Percentiles rank a stretch among this genome's conserved stretches.
phyloP scores from a whole-genome alignment of 1,284 basidiomycete genomes.

The Omphalotus olearius region DNA sequence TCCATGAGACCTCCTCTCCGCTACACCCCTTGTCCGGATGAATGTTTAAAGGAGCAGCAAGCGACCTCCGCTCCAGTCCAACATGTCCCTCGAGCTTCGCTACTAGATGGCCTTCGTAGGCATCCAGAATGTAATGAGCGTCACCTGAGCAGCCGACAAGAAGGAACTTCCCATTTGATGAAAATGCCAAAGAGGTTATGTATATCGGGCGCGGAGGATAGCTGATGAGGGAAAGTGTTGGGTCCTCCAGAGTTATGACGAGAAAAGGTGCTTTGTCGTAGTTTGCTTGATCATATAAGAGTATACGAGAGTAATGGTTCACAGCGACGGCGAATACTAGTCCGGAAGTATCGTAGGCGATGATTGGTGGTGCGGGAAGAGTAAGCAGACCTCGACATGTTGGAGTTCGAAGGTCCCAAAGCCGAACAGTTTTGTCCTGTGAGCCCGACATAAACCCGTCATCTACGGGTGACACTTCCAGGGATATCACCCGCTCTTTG shows the following conservation, averaged over 20 bases:
- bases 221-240: slow-evolving; percentile 64
- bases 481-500: slow-evolving; percentile 81
- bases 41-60: slow-evolving; percentile 51
- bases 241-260: slow-evolving; percentile 78
- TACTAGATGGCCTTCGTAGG: slow-evolving; percentile 79
- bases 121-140: slow-evolving; percentile 90
- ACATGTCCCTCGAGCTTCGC: slow-evolving; percentile 81
- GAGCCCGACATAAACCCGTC: slow-evolving; percentile 96
- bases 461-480: slow-evolving; percentile 90
- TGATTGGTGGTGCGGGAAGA: slow-evolving; percentile 72
- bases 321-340: slow-evolving; percentile 92
- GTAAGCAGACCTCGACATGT: slow-evolving; percentile 72
- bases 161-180: slow-evolving; percentile 84
- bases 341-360: slow-evolving; percentile 89
- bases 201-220: slow-evolving; percentile 85
- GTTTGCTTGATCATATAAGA: slow-evolving; percentile 86
- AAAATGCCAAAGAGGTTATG: slow-evolving; percentile 91
- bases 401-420: slow-evolving; percentile 91
- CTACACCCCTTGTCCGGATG: slow-evolving; percentile 75
- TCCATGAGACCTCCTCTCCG: slow-evolving; percentile 90
- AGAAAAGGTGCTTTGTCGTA: slow-evolving; percentile 93
- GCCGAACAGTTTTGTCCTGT: slow-evolving; percentile 89
- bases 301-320: slow-evolving; percentile 79
- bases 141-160: slow-evolving; percentile 91
- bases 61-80: slow-evolving; percentile 69